These are phyloP conservation scores for Avena sativa DNA, from an alignment of 176 grass and related monocot species.

Conservation along the genomic window DNA sequence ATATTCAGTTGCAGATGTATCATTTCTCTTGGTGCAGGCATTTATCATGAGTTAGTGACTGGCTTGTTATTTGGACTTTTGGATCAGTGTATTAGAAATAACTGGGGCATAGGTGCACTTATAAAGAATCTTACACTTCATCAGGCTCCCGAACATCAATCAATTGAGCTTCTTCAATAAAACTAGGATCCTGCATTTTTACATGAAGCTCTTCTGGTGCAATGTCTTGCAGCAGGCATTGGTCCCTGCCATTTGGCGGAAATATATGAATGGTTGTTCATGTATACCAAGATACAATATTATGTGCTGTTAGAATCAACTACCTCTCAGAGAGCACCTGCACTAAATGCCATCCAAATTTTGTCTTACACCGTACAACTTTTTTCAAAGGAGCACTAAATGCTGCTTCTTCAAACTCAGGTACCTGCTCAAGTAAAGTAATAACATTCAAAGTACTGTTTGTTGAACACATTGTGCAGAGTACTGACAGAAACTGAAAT, in stretches of 20 bases:
- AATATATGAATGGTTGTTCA: constrained; percentile 16
- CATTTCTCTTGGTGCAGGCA: neutral
- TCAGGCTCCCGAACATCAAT: constrained; percentile 97
- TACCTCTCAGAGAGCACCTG: constrained; percentile 99
- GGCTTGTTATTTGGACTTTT: neutral
- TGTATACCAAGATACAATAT: constrained; percentile 15
- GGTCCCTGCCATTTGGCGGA: constrained; percentile 60
- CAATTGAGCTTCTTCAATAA: constrained; percentile 85
- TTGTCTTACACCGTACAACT: constrained; percentile 91
- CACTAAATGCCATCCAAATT: constrained; percentile 99
- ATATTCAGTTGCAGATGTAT: neutral
- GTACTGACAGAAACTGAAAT: constrained; percentile 14
- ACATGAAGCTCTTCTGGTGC: constrained; percentile 74
- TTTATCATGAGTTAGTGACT: constrained; percentile 1
- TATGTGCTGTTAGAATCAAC: neutral
- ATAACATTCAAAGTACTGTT: constrained; percentile 22
- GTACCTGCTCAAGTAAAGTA: constrained; percentile 69
- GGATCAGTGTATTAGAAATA: constrained; percentile 1
- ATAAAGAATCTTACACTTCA: constrained; percentile 74
- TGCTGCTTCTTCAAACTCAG: constrained; percentile 96
- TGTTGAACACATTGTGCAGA: neutral
- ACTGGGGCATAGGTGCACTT: neutral
- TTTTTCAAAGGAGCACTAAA: constrained; percentile 93
- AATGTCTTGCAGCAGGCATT: constrained; percentile 86
- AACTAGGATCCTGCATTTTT: constrained; percentile 91